Base-by-base conservation (phyloP, 2,329 filamentous ascomycete species). In the Stemphylium beticola region DNA sequence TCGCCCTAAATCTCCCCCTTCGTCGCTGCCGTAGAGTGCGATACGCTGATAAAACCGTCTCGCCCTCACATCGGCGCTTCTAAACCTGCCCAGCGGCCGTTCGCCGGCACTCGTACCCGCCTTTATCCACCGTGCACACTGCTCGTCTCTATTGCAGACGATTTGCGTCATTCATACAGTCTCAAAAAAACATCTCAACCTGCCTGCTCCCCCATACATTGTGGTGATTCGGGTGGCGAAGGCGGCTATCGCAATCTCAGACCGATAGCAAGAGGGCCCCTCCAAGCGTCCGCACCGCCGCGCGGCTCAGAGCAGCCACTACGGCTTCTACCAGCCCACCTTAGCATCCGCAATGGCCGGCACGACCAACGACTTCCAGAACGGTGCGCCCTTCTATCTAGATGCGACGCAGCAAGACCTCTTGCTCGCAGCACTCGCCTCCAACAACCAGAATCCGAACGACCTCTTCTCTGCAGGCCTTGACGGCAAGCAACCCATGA, bases 391-490 rank as follows among this genome's bases (percentile, higher is more conserved):
- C 29, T 74, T 73, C 59, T 79, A 80, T 55, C 78, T 82, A 45
- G 77, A 79, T 42, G 67, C 74, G 32, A 76, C 75, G 39, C 78
- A 82, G 61, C 78, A 81, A 65, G 75, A 80, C 58, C 74, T 82
- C 9, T 74, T 82, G 12, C 68, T 81, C 14, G 79, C 79, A 36
- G 79, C 79, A 14, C 70, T 82, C 52, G 74, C 74, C 32, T 81
- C 80, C 22, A 78, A 78, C 71, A 79, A 73, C 60, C 73, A 72
- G 56, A 67, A 68, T 47, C 62, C 65, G 11, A 65, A 67, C 46
- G 64, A 69, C 39, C 55, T 75, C 17, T 72, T 70, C 49, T 61
- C 67, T 4, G 26, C 64, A 2, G 59, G 57, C 38, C 31, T 66
- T 4, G 60, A 68, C 39, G 32, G 45, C 31, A 63, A 66, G 47